Conservation (phyloP, 768 basidiomycete genomes). For the Termitomyces sp. region DNA sequence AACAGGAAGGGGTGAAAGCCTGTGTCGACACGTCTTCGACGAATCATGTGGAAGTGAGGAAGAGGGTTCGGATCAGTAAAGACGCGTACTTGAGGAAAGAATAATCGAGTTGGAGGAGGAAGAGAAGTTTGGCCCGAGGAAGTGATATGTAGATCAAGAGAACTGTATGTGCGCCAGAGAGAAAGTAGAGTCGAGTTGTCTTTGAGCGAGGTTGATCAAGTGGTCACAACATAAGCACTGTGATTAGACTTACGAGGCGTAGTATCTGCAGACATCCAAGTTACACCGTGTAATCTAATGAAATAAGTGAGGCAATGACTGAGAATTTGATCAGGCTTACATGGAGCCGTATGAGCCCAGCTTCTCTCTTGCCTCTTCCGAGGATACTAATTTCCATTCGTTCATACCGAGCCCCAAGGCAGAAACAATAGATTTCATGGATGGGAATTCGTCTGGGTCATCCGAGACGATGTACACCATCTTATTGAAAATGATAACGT, state of each 20-base stretch:
- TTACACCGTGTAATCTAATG: conserved; percentile 58
- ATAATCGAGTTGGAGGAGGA: conserved; percentile 64
- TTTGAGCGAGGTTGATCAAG: conserved; percentile 12
- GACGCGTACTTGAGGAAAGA: conserved; percentile 65
- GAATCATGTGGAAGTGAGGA: conserved; percentile 27
- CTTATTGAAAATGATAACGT: conserved; percentile 69
- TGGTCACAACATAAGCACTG: neutral
- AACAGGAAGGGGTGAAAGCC: conserved; percentile 70
- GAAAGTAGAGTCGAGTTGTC: conserved; percentile 73
- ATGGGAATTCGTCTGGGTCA: conserved; percentile 54
- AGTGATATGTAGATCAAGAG: conserved; percentile 44
- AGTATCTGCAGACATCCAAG: conserved; percentile 58
- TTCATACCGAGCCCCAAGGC: conserved; percentile 29
- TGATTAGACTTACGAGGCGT: conserved; percentile 35
- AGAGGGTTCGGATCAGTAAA: conserved; percentile 44
- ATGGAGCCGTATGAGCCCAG: conserved; percentile 51
- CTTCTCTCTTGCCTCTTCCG: conserved; percentile 36
- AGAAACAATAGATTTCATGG: conserved; percentile 44
- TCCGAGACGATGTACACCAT: conserved; percentile 75
- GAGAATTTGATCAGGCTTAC: conserved; percentile 26
- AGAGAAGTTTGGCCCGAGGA: conserved; percentile 44
- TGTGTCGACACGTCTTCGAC: conserved; percentile 44
- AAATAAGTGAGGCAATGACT: neutral
- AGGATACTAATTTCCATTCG: conserved; percentile 59
- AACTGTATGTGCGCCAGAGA: conserved; percentile 72